Evolutionary conservation across 129 eudicot genomes (phyloP), one percentile per base, ranked within the genome.

Genomic region (Gnaphalium uliginosum): DNA sequence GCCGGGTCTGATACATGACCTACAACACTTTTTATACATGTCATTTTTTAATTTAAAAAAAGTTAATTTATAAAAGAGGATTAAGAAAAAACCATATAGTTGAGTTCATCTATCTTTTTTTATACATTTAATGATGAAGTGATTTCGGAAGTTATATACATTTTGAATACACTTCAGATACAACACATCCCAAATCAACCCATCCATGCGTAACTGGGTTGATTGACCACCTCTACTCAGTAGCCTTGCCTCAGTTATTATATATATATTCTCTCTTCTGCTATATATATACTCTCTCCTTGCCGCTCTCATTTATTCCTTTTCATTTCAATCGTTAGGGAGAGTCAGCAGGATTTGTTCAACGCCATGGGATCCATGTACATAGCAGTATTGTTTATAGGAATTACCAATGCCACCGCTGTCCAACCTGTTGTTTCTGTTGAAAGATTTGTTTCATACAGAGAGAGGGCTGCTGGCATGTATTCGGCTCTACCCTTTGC

Each of bases 291-390:
- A 79, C 33, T 6, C 1, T 43, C 7, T 68, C 17, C 23, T 43
- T 13, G 32, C 72, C 48, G 14, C 48, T 80, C 54, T 21, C 15
- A 8, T 73, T 41, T 41, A 23, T 35, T 21, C 24, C 14, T 23
- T 54, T 59, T 19, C 53, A 18, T 66, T 33, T 68, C 21, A 27
- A 74, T 67, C 39, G 22, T 50, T 41, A 93, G 98, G 89, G 93
- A 88, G 56, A 78, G 73, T 72, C 92, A 90, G 73, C 98, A 93
- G 79, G 98, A 93, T 82, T 64, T 93, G 63, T 84, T 93, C 63
- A 93, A 93, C 77, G 98, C 98, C 50, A 88, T 93, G 98, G 98
- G 98, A 61, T 90, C 98, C 72, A 82, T 93, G 96, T 93, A 93
- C 61, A 26, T 84, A 66, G 98, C 98, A 14, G 91, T 93, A 66